phyloP scores from a whole-genome alignment of 2,329 filamentous ascomycete species.

The Cryphonectria nitschkei region DNA sequence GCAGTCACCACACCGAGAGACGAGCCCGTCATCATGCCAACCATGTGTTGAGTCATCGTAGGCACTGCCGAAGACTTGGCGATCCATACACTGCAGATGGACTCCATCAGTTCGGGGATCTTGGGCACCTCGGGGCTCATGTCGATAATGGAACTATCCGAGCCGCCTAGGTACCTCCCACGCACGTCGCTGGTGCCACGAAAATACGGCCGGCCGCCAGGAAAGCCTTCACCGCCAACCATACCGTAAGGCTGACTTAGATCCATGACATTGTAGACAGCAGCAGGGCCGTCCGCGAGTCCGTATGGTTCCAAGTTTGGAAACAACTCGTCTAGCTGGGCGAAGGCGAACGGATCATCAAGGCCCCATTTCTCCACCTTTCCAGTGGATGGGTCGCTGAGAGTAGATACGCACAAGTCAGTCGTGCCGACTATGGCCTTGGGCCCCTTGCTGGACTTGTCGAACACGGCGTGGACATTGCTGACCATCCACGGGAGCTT shows the following conservation, averaged over 20 bases:
- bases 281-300: slow-evolving; percentile 76
- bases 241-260: slow-evolving; percentile 84
- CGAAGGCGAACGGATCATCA: slow-evolving; percentile 72
- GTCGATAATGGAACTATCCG: slow-evolving; percentile 62
- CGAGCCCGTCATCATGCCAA: slow-evolving; percentile 83
- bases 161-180: slow-evolving; percentile 69
- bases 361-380: slow-evolving; percentile 84
- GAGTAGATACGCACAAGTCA: slow-evolving; percentile 76
- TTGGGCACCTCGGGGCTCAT: slow-evolving; percentile 76
- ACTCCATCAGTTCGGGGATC: slow-evolving; percentile 70
- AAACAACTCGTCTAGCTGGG: slow-evolving; percentile 78
- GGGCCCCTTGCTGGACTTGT: slow-evolving; percentile 72
- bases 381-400: slow-evolving; percentile 76
- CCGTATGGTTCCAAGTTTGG: slow-evolving; percentile 77
- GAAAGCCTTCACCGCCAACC: slow-evolving; percentile 83
- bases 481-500: slow-evolving; percentile 80
- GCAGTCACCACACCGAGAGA: slow-evolving; percentile 81
- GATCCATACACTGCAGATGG: slow-evolving; percentile 83
- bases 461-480: slow-evolving; percentile 77
- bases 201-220: slow-evolving; percentile 80
- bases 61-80: slow-evolving; percentile 79
- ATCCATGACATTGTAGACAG: slow-evolving; percentile 85
- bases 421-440: slow-evolving; percentile 82
- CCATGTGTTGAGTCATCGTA: slow-evolving; percentile 71
- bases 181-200: slow-evolving; percentile 74